Base-by-base conservation (phyloP, 768 basidiomycete species). In the Scleroderma bovista region DNA sequence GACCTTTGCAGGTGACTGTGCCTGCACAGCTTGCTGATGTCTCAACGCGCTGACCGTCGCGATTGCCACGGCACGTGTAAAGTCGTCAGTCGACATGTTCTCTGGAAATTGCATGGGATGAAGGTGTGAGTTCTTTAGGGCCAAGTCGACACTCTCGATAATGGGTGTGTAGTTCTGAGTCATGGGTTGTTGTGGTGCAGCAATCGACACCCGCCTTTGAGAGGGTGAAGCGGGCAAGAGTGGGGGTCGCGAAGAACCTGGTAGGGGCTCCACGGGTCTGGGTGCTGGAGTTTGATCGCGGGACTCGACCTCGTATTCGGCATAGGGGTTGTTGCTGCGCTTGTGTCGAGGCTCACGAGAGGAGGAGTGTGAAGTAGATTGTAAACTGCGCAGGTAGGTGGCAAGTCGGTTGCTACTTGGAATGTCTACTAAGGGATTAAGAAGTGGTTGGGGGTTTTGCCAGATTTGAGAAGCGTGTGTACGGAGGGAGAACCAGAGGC, bases 401-500 rank as follows among this genome's bases (percentile, higher is more conserved):
- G 86, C 86, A 37, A 79, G 56, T 33, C 89, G 80, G 23, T 76
- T 73, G 24, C 62, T 53, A 15, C 72, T 64, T 6, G 80, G 74
- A 16, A 85, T 60, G 39, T 90, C 88, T 46, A n/a, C n/a, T n/a
- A 80, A 67, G 2, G 79, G 71, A 33, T 90, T 81, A 46, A 93
- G 68, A 3, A 93, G 74, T 43, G 83, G 86, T 53, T 88, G 93
- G 3, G 94, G 94, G 63, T 98, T 97, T 64, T 98, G 93, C 96
- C 96, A 99, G 58, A 99, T 99, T 64, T 98, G 96, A 13, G 88
- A 84, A 7, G 96, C 96, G 64, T 99, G 96, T 1, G 96, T 99
- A 42, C 92, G 86, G 16, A 99, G 81, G 34, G 96, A 97, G 74
- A 99, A 99, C 96, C 96, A 98, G 1, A 98, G 75, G 32, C 96